These are phyloP conservation scores for Plasmodium cynomolgi DNA, from an alignment of 169 alveolate species.

Conservation along the genomic window DNA sequence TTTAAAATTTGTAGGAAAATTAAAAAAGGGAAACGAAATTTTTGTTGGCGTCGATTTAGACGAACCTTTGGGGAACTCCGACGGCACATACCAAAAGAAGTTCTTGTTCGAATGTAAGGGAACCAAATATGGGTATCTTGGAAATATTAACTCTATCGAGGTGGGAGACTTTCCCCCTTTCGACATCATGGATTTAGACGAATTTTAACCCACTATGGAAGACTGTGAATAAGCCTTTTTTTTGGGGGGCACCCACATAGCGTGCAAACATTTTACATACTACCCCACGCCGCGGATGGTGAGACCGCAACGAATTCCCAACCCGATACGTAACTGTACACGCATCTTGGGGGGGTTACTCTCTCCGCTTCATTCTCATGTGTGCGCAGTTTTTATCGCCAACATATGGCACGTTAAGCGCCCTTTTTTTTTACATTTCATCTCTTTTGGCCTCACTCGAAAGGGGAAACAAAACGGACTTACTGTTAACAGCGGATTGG, in stretches of 20 bases:
- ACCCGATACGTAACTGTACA: not conserved
- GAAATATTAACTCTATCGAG: constrained; percentile 84
- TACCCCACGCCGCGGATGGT: not conserved
- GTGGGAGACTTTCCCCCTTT: constrained; percentile 92
- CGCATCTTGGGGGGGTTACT: not conserved
- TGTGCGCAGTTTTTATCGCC: not conserved
- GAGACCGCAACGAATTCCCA: not conserved
- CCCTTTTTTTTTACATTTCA: not conserved
- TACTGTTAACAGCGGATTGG: not conserved
- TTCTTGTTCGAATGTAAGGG: constrained; percentile 86
- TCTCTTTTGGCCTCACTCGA: not conserved
- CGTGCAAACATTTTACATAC: not conserved
- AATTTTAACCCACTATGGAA: constrained; percentile 14
- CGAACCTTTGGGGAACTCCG: constrained; percentile 92
- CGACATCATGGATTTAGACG: constrained; percentile 88
- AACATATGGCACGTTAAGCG: not conserved
- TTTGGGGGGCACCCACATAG: not conserved
- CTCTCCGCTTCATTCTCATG: not conserved
- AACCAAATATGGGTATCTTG: constrained; percentile 87
- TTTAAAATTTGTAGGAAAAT: constrained; percentile 75
- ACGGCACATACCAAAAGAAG: constrained; percentile 86
- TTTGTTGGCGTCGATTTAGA: constrained; percentile 90
- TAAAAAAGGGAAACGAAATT: constrained; percentile 58
- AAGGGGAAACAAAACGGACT: not conserved
- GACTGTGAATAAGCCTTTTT: not conserved